These are phyloP conservation scores for Gossypium stocksii DNA, from an alignment of 345 rosid species.

Conservation along the genomic window DNA sequence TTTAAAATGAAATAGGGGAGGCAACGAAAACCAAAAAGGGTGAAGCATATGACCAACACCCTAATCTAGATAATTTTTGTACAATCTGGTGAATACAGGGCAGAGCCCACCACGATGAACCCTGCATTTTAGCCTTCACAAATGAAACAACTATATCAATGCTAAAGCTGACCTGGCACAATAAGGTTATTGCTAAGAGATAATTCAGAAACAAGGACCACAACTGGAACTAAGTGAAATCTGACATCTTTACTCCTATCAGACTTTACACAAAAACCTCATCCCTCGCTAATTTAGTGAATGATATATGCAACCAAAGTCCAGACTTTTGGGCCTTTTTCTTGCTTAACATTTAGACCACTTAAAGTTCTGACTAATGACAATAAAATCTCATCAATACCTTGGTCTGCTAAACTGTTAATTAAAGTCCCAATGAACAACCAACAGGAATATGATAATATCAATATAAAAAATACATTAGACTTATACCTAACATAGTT, in stretches of 20 bases:
- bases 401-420: too few relatives aligned
- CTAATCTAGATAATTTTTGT: too few relatives aligned
- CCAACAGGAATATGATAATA: too few relatives aligned
- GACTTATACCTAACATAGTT: too few relatives aligned
- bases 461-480: too few relatives aligned
- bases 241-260: background rate
- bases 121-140: conserved; percentile 67
- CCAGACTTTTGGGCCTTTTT: background rate
- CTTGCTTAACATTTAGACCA: background rate
- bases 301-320: background rate
- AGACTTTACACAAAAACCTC: background rate
- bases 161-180: background rate
- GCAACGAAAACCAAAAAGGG: too few relatives aligned
- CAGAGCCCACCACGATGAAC: conserved; percentile 69
- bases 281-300: background rate
- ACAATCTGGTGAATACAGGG: too few relatives aligned
- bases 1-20: too few relatives aligned
- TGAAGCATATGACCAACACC: too few relatives aligned
- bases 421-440: too few relatives aligned
- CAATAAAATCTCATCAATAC: too few relatives aligned
- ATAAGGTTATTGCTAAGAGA: background rate
- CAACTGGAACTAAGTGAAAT: background rate
- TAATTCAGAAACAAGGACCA: background rate
- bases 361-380: background rate
- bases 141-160: background rate